Percentiles rank a stretch among this genome's conserved stretches.
These are phyloP conservation scores for Penicillium capsulatum DNA, from an alignment of 2,329 filamentous ascomycete genomes.

Conservation along the genomic window DNA sequence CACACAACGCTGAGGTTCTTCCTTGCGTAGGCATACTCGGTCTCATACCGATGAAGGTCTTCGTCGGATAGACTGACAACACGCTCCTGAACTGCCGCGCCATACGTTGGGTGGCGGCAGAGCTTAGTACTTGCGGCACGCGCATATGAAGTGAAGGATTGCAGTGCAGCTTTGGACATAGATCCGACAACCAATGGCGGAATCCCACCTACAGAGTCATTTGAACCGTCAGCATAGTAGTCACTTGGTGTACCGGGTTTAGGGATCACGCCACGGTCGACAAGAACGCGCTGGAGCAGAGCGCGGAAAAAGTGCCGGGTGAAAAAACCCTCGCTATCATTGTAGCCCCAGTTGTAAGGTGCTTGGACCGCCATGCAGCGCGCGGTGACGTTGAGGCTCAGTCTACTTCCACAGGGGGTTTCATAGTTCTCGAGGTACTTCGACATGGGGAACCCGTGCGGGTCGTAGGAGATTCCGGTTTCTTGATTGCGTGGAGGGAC, in stretches of 20 bases:
- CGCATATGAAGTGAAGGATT: slow-evolving; percentile 70
- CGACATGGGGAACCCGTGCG: slow-evolving; percentile 93
- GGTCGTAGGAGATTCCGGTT: slow-evolving; percentile 71
- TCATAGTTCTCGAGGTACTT: slow-evolving; percentile 57
- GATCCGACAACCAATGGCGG: slow-evolving; percentile 78
- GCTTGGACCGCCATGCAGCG: slow-evolving; percentile 98
- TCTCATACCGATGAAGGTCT: slow-evolving; percentile 68
- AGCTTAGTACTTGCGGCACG: slow-evolving; percentile 77
- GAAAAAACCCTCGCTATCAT: slow-evolving; percentile 84
- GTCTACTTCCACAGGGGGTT: slow-evolving; percentile 55
- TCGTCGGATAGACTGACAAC: slow-evolving; percentile 68
- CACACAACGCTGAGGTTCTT: slow-evolving; percentile 83
- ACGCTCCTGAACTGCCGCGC: slow-evolving; percentile 59
- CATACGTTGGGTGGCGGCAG: slow-evolving; percentile 56
- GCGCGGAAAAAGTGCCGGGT: slow-evolving; percentile 89
- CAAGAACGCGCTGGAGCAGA: slow-evolving; percentile 83
- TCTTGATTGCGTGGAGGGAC: slow-evolving; percentile 64
- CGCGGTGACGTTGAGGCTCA: slow-evolving; percentile 90
- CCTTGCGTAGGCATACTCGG: slow-evolving; percentile 60
- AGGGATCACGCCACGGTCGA: slow-evolving; percentile 74
- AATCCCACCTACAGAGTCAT: slow-evolving; percentile 44
- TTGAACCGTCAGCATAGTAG: slow-evolving; percentile 23
- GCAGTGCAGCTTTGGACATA: slow-evolving; percentile 74
- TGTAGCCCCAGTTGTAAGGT: slow-evolving; percentile 80
- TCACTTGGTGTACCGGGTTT: slow-evolving; percentile 43